A percentile compares a stretch with the other conserved stretches of the same genome.
These are phyloP conservation scores for Blastobotrys illinoisensis DNA, from an alignment of 1,139 yeast genomes.

Conservation along the genomic window DNA sequence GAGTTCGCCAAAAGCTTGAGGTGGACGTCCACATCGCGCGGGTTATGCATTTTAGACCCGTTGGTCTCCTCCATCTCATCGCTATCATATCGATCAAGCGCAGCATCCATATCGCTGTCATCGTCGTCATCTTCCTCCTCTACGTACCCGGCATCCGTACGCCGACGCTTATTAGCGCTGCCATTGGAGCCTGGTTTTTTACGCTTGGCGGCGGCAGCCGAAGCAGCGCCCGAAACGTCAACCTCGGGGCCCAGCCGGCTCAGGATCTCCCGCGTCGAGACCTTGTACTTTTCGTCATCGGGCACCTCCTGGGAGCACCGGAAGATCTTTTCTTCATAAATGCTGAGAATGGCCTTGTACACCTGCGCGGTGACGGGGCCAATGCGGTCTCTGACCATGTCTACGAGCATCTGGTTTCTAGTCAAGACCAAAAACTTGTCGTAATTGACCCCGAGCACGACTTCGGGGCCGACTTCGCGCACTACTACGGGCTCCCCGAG, in stretches of 20 bases:
- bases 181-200: slow-evolving; percentile 5
- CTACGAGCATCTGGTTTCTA: slow-evolving; percentile 58
- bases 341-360: slow-evolving; percentile 52
- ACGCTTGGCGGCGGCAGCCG: slow-evolving; percentile 8
- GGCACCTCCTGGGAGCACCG: slow-evolving; percentile 27
- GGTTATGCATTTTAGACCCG: slow-evolving; percentile 25
- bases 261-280: slow-evolving; percentile 32
- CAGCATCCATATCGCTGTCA: slow-evolving; percentile 13
- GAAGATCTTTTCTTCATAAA: slow-evolving; percentile 44
- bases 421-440: slow-evolving; percentile 62
- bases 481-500: slow-evolving; percentile 1
- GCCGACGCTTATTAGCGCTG: slow-evolving; percentile 12
- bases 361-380: slow-evolving; percentile 66
- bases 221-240: slow-evolving; percentile 26
- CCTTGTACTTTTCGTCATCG: slow-evolving; percentile 26
- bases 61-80: slow-evolving; percentile 36
- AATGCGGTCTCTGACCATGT: slow-evolving; percentile 59
- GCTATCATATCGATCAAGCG: background rate
- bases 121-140: slow-evolving; percentile 47
- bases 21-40: slow-evolving; percentile 25
- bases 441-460: slow-evolving; percentile 59
- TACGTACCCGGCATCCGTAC: slow-evolving; percentile 20
- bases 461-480: slow-evolving; percentile 22
- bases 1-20: slow-evolving; percentile 34
- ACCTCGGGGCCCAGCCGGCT: slow-evolving; percentile 25